Base-by-base conservation (phyloP, 2,329 filamentous ascomycete species). In the Scedosporium apiospermum region DNA sequence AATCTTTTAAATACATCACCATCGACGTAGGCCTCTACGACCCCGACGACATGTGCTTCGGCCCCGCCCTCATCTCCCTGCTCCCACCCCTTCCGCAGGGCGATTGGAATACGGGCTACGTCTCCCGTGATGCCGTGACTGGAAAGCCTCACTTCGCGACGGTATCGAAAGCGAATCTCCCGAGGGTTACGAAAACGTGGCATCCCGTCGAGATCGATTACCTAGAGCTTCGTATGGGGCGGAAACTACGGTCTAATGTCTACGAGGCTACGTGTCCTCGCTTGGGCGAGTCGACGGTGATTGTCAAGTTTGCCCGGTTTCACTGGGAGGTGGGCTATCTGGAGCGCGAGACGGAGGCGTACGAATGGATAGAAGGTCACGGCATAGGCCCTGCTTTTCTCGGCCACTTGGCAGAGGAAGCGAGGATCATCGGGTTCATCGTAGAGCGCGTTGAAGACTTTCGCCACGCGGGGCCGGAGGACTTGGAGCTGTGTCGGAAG, bases 1-100 rank as follows among this genome's bases (percentile, higher is more conserved):
- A 69, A 23, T 63, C 70, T 61, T 68, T 78, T 68, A 78, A 77
- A 67, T 78, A 78, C 64, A 66, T 78, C 38, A 74, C 70, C 12
- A 69, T 78, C 30, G 73, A 74, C 7, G 64, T 70, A 10, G 72
- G 73, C 59, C 61, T 73, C 3, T 71, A 73, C 57, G 67, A 69
- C 30, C 62, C 62, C 18, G 69, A 72, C 42, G 49, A 55, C 26
- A n/a, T 18, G 49, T 21, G 18, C 10, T 55, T 55, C 21, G 49
- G 7, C 16, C 49, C 49, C 9, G 4, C 26, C 9, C 21, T 55
- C 10, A 64, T 74, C 41, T 49, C 70, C 4, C 63, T 69, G 10
- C 69, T 79, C 9, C 75, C 76, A 3, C 66, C 69, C 4, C 72
- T 78, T 16, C 75, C 74, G 1, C 58, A 68, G 1, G 74, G 75